phyloP scores from a whole-genome alignment of 345 rosid genomes.

The Linum tenue region DNA sequence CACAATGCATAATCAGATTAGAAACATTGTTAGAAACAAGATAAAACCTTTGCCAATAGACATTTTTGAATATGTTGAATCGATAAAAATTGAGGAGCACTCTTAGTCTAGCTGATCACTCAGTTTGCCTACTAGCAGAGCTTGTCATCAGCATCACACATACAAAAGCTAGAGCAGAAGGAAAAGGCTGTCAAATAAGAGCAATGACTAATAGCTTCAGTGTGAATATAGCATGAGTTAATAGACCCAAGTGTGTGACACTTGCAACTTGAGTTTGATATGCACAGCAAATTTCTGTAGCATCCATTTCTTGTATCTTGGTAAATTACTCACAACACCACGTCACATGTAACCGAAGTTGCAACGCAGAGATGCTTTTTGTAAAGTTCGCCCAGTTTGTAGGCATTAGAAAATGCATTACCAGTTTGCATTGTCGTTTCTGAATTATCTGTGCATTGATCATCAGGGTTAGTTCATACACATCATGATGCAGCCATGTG shows the following conservation, averaged over 20 bases:
- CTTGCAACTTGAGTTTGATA: conserved; percentile 48
- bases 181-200: conserved; percentile 29
- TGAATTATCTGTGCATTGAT: not conserved
- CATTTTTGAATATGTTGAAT: too few species aligned
- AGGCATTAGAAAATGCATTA: not conserved
- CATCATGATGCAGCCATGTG: not conserved
- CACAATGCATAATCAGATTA: not conserved
- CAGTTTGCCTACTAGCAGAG: conserved; percentile 65
- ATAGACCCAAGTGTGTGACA: conserved; percentile 36
- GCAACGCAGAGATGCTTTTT: conserved; percentile 24
- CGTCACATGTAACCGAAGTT: conserved; percentile 24
- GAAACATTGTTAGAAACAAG: too few species aligned
- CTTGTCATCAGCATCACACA: conserved; percentile 35
- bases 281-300: conserved; percentile 52
- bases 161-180: conserved; percentile 20
- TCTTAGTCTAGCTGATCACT: conserved; percentile 58
- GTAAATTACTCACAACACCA: conserved; percentile 39
- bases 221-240: conserved; percentile 18
- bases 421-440: not conserved
- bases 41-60: too few species aligned
- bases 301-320: conserved; percentile 44
- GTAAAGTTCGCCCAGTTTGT: not conserved
- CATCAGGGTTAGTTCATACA: conserved; percentile 1
- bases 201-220: conserved; percentile 17
- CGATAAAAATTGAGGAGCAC: conserved; percentile 34